Conservation (phyloP, 2,329 filamentous ascomycete species). For the Aureobasidium melanogenum region DNA sequence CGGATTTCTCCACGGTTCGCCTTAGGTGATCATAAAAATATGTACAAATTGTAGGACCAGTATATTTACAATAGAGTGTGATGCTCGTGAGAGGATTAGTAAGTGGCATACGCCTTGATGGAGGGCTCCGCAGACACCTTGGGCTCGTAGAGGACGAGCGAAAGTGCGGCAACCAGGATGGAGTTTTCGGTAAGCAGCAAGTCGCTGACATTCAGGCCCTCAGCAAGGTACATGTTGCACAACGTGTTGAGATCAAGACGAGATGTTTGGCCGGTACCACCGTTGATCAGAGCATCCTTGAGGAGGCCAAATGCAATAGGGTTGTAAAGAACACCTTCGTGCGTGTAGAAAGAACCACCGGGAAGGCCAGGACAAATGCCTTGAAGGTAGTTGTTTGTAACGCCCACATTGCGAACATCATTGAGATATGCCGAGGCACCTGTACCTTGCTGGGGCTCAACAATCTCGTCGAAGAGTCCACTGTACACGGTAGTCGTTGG, state of each 20-base stretch:
- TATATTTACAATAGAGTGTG: background rate
- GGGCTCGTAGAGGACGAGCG: slow-evolving; percentile 26
- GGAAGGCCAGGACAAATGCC: slow-evolving; percentile 30
- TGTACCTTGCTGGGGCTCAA: slow-evolving; percentile 41
- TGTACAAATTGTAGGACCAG: background rate
- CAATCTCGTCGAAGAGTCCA: slow-evolving; percentile 41
- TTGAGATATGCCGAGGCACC: slow-evolving; percentile 38
- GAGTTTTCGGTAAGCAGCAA: slow-evolving; percentile 38
- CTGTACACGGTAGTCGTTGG: slow-evolving; percentile 48
- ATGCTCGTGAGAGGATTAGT: background rate
- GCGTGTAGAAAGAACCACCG: slow-evolving; percentile 40
- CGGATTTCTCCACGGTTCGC: background rate
- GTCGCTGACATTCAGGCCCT: slow-evolving; percentile 35
- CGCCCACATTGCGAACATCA: slow-evolving; percentile 37
- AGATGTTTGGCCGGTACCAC: slow-evolving; percentile 34
- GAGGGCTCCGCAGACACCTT: slow-evolving; percentile 33
- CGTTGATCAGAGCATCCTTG: slow-evolving; percentile 41
- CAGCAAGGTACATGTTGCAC: slow-evolving; percentile 32
- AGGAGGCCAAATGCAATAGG: slow-evolving; percentile 37
- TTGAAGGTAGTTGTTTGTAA: slow-evolving; percentile 44
- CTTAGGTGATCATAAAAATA: background rate
- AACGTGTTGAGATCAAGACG: slow-evolving; percentile 32
- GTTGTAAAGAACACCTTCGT: slow-evolving; percentile 44
- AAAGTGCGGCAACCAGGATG: slow-evolving; percentile 31
- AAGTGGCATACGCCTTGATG: slow-evolving; percentile 30